A percentile compares a stretch with the other conserved stretches of the same genome.
Conservation (phyloP, 2,329 filamentous ascomycete genomes). For the Emergomyces africanus region DNA sequence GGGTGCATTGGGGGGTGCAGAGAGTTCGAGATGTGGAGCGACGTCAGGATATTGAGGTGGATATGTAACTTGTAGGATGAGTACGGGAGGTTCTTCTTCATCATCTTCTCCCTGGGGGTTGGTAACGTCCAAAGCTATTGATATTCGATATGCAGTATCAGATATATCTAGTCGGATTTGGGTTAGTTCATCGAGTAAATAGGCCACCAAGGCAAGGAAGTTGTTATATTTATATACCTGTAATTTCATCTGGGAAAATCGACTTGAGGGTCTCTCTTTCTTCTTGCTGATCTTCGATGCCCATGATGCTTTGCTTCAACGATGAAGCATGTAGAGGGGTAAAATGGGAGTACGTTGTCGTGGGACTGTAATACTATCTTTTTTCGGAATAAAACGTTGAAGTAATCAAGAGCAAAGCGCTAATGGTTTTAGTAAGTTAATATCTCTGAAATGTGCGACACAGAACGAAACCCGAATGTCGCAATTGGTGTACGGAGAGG, state of each 20-base stretch:
- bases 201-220: constrained; percentile 10
- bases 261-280: constrained; percentile 96
- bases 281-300: constrained; percentile 76
- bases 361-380: no score
- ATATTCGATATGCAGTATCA: constrained; percentile 77
- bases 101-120: constrained; percentile 51
- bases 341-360: background rate
- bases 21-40: constrained; percentile 69
- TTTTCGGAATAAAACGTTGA: background rate
- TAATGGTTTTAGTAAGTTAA: background rate
- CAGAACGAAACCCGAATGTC: background rate
- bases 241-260: constrained; percentile 97
- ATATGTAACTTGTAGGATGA: constrained; percentile 77
- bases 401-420: background rate
- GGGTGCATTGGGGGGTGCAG: constrained; percentile 55
- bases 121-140: constrained; percentile 65
- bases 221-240: constrained; percentile 41
- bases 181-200: constrained; percentile 2
- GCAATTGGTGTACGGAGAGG: background rate
- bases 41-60: constrained; percentile 85
- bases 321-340: background rate
- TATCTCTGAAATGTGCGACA: background rate
- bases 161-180: constrained; percentile 63
- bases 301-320: constrained; percentile 24
- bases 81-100: constrained; percentile 48